phyloP scores from a whole-genome alignment of 2,329 filamentous ascomycete species.

The Lachnellula arida region DNA sequence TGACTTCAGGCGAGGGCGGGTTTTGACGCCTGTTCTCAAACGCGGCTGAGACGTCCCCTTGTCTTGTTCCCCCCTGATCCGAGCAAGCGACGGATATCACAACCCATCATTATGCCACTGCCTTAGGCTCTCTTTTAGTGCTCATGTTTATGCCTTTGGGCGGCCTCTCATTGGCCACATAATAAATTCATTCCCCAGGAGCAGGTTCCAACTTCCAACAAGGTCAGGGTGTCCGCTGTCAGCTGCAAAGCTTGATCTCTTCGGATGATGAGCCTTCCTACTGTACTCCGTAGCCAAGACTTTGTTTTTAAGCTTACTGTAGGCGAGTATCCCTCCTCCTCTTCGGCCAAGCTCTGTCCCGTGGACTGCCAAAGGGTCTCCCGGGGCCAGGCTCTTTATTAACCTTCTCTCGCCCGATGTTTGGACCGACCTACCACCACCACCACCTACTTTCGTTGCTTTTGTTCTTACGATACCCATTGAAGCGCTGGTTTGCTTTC shows the following conservation, averaged over 20 bases:
- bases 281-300: no score
- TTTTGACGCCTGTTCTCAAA: constrained; percentile 16
- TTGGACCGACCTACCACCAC: constrained; percentile 10
- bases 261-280: constrained; percentile 24
- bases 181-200: no score
- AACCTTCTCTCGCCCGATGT: constrained; percentile 13
- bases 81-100: constrained; percentile 9
- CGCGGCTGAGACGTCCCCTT: constrained; percentile 16
- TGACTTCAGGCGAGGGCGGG: neutral
- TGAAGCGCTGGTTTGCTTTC: constrained; percentile 34
- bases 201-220: no score
- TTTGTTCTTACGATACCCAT: constrained; percentile 20
- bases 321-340: constrained; percentile 6
- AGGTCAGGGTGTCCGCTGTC: neutral
- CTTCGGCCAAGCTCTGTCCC: constrained; percentile 23
- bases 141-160: neutral
- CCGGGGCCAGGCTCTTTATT: constrained; percentile 13
- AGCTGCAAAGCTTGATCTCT: constrained; percentile 8
- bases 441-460: constrained; percentile 8
- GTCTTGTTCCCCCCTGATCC: neutral
- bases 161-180: no score
- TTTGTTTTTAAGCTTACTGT: constrained; percentile 14
- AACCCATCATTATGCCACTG: constrained; percentile 7
- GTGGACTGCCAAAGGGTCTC: constrained; percentile 15
- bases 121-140: constrained; percentile 4